These are phyloP conservation scores for Allomyces macrogynus DNA, from an alignment of 192 early-diverging fungal species.

Conservation along the genomic window DNA sequence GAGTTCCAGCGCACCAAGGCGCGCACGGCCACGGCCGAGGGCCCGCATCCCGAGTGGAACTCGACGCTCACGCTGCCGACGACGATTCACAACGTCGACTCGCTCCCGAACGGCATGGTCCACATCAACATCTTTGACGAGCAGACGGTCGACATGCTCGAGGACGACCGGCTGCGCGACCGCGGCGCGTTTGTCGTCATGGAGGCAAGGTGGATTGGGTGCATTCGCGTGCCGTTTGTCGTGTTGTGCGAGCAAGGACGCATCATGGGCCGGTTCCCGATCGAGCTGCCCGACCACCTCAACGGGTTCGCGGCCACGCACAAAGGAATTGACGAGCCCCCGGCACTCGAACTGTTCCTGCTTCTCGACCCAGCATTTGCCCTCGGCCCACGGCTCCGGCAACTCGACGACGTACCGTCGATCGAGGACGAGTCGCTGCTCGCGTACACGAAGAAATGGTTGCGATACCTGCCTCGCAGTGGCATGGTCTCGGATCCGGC, in stretches of 20 bases:
- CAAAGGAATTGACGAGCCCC: neutral
- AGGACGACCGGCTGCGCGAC: neutral
- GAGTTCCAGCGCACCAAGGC: neutral
- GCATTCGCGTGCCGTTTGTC: neutral
- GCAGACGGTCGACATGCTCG: neutral
- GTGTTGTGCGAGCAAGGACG: neutral
- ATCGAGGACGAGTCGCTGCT: neutral
- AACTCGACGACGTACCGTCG: neutral
- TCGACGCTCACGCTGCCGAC: neutral
- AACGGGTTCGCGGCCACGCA: neutral
- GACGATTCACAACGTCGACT: neutral
- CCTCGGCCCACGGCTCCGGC: neutral
- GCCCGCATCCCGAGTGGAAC: neutral
- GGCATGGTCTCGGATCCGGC: neutral
- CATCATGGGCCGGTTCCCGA: neutral
- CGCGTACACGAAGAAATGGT: neutral
- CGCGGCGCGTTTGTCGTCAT: neutral
- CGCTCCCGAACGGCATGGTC: neutral
- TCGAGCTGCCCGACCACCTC: neutral
- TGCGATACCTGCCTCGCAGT: neutral
- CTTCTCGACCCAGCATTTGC: neutral
- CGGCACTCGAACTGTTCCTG: neutral
- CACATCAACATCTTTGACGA: conserved; percentile 1
- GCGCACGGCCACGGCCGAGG: neutral
- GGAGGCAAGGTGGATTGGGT: neutral